These are phyloP conservation scores for Penstemon eatonii DNA, from an alignment of 257 asterid genomes.

Conservation along the genomic window DNA sequence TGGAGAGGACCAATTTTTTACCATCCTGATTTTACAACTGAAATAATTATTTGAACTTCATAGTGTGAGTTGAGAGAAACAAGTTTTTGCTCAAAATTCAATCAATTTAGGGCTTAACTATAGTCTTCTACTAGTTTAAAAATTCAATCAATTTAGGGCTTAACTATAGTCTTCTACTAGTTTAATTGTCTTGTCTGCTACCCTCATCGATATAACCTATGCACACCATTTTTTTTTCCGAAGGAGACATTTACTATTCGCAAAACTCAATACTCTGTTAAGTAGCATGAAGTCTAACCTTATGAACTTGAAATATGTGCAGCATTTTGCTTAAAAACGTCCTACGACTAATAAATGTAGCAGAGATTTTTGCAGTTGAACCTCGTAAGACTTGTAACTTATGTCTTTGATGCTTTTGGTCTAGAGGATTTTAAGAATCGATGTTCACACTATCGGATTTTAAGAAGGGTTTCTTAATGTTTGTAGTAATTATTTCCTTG, in stretches of 20 bases:
- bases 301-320: conserved; percentile 4
- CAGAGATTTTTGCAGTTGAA: background rate
- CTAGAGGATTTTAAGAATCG: background rate
- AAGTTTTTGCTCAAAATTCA: background rate
- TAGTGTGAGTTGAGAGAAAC: background rate
- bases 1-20: background rate
- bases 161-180: background rate
- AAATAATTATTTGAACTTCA: background rate
- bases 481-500: background rate
- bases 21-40: conserved; percentile 8
- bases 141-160: background rate
- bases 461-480: conserved; percentile 3
- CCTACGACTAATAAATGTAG: background rate
- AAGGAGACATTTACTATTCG: background rate
- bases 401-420: background rate
- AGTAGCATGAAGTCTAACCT: conserved; percentile 1
- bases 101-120: background rate
- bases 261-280: background rate
- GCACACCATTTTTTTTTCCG: conserved; percentile 2
- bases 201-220: background rate
- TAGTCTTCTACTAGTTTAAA: background rate
- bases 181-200: background rate
- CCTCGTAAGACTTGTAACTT: background rate
- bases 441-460: background rate
- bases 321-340: background rate